Base-by-base conservation (phyloP, 768 basidiomycete species). In the Agaricus subrufescens region DNA sequence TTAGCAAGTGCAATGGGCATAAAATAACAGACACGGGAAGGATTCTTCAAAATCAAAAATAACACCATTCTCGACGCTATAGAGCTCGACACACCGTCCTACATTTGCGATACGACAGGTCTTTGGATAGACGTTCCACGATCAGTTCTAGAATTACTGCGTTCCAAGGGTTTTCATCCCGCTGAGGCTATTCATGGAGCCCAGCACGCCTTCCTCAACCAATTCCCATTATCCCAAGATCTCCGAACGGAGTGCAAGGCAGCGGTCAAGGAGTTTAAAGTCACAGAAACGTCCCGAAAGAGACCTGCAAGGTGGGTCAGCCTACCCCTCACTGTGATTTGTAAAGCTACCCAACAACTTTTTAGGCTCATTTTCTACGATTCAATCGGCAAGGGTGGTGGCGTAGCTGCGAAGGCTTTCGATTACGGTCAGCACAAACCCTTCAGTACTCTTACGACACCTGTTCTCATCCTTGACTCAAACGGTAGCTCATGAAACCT, bases 171-270 rank as follows among this genome's bases (percentile, higher is more conserved):
- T 4, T 77, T 91, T 42, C 81, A 85, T 57, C 77, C 84, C 0
- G 90, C 92, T 0, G 92, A 82, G 48, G 88, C 86, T 0, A 91
- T 95, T 47, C 93, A 96, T 64, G 81, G 91, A 4, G 92, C 93
- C 2, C 77, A 86, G 61, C 94, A 96, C 65, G 90, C 90, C 0
- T 78, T 94, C 62, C 70, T 95, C 59, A 93, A 91, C 63, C 79
- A 82, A 42, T 92, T 91, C 61, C 73, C 82, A 4, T 71, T 94
- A 60, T 78, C 81, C 0, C 73, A 76, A 30, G 90, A 92, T 55
- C 67, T 94, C 34, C 78, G 74, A 57, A 94, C 92, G 2, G 94
- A 95, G 65, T 95, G 94, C 72, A 91, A 91, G 66, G 82, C 81
- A 0, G 71, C 82, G 3, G 84, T 88, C 65, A 91, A 91, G 65